A percentile compares a stretch with the other conserved stretches of the same genome.
Evolutionary conservation across 306 rosid species (phyloP).

Genomic region (Cucurbita moschata): DNA sequence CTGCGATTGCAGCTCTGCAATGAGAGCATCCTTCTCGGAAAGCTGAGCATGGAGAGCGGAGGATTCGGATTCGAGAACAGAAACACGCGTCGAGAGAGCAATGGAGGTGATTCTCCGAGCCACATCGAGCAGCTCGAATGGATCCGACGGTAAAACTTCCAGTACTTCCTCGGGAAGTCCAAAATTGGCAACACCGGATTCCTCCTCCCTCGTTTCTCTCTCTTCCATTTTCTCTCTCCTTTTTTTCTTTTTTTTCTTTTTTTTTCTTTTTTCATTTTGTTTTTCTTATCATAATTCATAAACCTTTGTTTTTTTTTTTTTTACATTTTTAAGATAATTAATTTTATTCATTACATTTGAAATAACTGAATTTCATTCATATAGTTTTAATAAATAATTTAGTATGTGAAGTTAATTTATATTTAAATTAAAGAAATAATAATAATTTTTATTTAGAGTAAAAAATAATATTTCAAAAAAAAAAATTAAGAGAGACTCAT

Average conservation of each 20-base stretch:
- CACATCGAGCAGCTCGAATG: slow-evolving; percentile 83
- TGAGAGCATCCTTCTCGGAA: slow-evolving; percentile 38
- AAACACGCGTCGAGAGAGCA: slow-evolving; percentile 71
- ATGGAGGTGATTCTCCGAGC: slow-evolving; percentile 87
- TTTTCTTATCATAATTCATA: too few species aligned
- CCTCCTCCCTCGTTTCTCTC: slow-evolving; percentile 30
- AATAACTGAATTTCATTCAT: too few species aligned
- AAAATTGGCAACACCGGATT: slow-evolving; percentile 32
- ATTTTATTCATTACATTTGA: too few species aligned
- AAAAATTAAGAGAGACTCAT: too few species aligned
- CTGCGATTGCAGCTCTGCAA: slow-evolving; percentile 51
- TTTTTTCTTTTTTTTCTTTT: neutral
- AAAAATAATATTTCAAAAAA: too few species aligned
- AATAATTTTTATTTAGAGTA: too few species aligned
- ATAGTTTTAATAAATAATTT: too few species aligned
- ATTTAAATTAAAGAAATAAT: too few species aligned
- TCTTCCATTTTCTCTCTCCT: neutral
- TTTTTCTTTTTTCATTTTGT: neutral
- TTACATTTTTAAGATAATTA: neutral
- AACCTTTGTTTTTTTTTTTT: too few species aligned
- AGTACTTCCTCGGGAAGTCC: slow-evolving; percentile 60
- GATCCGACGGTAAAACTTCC: slow-evolving; percentile 62
- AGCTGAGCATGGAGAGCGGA: slow-evolving; percentile 32
- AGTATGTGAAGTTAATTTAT: too few species aligned
- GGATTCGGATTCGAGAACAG: slow-evolving; percentile 41